Percentiles rank a stretch among this genome's conserved stretches.
Conservation (phyloP, 768 basidiomycete species). For the Hirschioporus abietinus region DNA sequence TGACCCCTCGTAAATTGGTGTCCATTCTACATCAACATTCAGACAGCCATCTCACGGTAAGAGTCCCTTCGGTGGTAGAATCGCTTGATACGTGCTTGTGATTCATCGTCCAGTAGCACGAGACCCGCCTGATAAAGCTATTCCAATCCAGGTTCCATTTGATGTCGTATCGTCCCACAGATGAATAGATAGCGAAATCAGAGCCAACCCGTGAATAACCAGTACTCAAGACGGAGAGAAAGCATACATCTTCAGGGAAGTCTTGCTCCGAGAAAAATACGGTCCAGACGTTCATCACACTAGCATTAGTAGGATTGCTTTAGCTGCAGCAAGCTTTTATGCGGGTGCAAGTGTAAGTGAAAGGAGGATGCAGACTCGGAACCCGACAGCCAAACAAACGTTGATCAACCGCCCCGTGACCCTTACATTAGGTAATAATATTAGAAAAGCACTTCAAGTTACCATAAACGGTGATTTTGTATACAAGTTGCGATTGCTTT, state of each 20-base stretch:
- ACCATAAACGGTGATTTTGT: too few relatives aligned
- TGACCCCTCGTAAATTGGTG: neutral
- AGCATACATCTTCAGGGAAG: constrained; percentile 32
- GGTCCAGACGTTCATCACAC: constrained; percentile 38
- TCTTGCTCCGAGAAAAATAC: constrained; percentile 30
- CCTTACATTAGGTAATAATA: too few relatives aligned
- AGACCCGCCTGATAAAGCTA: constrained; percentile 65
- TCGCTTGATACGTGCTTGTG: constrained; percentile 50
- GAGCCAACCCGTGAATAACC: constrained; percentile 9
- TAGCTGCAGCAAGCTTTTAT: neutral
- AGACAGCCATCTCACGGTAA: constrained; percentile 46
- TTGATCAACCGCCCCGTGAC: too few relatives aligned
- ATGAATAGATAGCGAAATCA: constrained; percentile 9
- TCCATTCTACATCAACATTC: neutral
- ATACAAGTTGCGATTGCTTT: too few relatives aligned
- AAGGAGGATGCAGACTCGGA: neutral
- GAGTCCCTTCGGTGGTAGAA: constrained; percentile 73
- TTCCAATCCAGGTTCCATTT: constrained; percentile 11
- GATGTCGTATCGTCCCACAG: constrained; percentile 7
- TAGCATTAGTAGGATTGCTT: constrained; percentile 3
- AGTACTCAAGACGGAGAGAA: neutral
- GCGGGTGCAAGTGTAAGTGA: neutral
- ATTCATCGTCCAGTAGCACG: constrained; percentile 49
- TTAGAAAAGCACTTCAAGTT: too few relatives aligned
- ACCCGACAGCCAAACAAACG: too few relatives aligned